Percentiles rank a stretch among this genome's conserved stretches.
Evolutionary conservation across 176 grass and related monocot genomes (phyloP).

Genomic region (Rhynchospora pubera): DNA sequence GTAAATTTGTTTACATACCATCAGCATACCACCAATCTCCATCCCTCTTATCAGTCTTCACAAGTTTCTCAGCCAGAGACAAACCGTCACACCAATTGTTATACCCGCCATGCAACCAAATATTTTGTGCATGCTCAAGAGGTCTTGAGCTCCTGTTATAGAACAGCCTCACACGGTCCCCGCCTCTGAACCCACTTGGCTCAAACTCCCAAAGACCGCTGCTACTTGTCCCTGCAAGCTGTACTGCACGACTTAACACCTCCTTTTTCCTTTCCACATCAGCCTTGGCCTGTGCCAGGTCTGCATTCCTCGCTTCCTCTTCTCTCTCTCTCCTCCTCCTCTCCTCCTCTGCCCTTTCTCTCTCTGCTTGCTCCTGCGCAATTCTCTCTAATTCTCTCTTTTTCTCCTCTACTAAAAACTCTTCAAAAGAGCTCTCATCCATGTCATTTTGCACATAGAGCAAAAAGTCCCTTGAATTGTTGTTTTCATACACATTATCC

Average conservation of each 20-base stretch:
- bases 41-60: constrained; percentile 46
- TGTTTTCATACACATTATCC: constrained; percentile 67
- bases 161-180: constrained; percentile 67
- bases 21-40: constrained; percentile 88
- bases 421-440: constrained; percentile 66
- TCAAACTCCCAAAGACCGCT: constrained; percentile 71
- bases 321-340: constrained; percentile 47
- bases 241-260: constrained; percentile 34
- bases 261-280: constrained; percentile 55
- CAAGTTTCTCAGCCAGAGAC: constrained; percentile 49
- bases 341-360: constrained; percentile 58
- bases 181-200: constrained; percentile 54
- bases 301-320: constrained; percentile 49
- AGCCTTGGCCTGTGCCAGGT: constrained; percentile 51
- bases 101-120: constrained; percentile 90
- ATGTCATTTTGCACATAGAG: constrained; percentile 56
- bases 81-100: constrained; percentile 79
- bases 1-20: constrained; percentile 33
- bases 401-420: constrained; percentile 73
- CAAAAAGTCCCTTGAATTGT: constrained; percentile 61
- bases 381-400: constrained; percentile 53
- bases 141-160: constrained; percentile 69
- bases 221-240: constrained; percentile 31
- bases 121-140: constrained; percentile 53
- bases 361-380: constrained; percentile 83